A percentile compares a stretch with the other conserved stretches of the same genome.
Evolutionary conservation across 306 rosid species (phyloP).

Genomic region (Vachellia collinsii): DNA sequence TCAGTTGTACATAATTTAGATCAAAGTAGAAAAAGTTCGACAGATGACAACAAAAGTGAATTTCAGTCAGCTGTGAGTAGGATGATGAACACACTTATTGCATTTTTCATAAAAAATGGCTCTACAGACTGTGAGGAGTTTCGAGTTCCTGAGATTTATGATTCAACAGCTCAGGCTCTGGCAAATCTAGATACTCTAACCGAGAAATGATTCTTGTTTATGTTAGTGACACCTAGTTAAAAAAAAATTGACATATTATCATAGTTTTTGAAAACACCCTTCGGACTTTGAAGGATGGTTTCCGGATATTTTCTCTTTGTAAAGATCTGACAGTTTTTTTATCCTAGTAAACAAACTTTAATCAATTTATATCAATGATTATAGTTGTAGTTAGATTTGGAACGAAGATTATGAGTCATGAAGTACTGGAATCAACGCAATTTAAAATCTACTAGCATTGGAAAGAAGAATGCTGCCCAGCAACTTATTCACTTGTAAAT

Average conservation of each 20-base stretch:
- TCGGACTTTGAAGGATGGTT: background rate
- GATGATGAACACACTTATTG: conserved; percentile 64
- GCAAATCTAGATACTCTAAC: conserved; percentile 37
- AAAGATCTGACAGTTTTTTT: background rate
- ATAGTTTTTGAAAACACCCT: background rate
- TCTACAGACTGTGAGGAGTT: conserved; percentile 63
- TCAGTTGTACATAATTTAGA: conserved; percentile 38
- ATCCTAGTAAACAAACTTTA: background rate
- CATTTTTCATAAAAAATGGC: conserved; percentile 68
- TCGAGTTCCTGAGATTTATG: conserved; percentile 40
- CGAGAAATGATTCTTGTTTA: conserved; percentile 19
- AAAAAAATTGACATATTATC: conserved; percentile 2
- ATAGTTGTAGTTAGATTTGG: too few species aligned
- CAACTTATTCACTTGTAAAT: too few species aligned
- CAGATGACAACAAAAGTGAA: conserved; percentile 29
- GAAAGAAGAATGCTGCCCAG: too few species aligned
- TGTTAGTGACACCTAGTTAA: background rate
- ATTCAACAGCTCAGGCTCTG: conserved; percentile 4
- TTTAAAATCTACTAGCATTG: too few species aligned
- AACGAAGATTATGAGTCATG: too few species aligned
- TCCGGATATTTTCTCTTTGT: background rate
- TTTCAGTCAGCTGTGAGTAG: conserved; percentile 55
- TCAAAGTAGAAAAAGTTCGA: background rate
- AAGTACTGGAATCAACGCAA: too few species aligned
- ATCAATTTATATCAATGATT: background rate